Percentiles rank a stretch among this genome's conserved stretches.
Conservation (phyloP, 306 rosid species). For the Cucumis cinereus region DNA sequence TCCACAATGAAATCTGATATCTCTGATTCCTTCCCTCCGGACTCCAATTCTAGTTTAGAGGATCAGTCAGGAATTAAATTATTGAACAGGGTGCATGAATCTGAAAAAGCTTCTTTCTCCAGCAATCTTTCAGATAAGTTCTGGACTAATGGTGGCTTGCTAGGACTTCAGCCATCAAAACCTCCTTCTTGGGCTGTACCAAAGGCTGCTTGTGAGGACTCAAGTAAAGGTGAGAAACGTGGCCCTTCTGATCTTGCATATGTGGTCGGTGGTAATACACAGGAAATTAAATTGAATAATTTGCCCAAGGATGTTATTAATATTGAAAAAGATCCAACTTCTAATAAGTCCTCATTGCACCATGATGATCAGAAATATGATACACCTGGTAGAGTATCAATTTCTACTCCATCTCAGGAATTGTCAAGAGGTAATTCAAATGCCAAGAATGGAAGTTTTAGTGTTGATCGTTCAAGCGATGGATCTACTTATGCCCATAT, state of each 20-base stretch:
- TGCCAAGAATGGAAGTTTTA: slow-evolving; percentile 11
- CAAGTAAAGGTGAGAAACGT: slow-evolving; percentile 20
- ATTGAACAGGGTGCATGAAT: slow-evolving; percentile 18
- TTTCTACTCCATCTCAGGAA: not conserved
- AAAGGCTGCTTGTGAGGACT: slow-evolving; percentile 27
- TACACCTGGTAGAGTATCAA: not conserved
- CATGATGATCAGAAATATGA: not conserved
- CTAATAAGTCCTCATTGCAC: not conserved
- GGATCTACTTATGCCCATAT: slow-evolving; percentile 18
- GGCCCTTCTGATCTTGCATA: slow-evolving; percentile 18
- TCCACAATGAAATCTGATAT: slow-evolving; percentile 24
- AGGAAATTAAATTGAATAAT: slow-evolving; percentile 14
- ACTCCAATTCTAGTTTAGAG: slow-evolving; percentile 20
- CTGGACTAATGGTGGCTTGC: slow-evolving; percentile 96
- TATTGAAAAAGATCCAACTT: slow-evolving; percentile 18
- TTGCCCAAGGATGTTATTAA: slow-evolving; percentile 17
- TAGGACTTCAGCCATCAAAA: slow-evolving; percentile 95
- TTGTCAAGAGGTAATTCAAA: slow-evolving; percentile 6
- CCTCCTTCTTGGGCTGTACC: slow-evolving; percentile 63
- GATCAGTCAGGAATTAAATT: slow-evolving; percentile 24
- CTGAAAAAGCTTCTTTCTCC: slow-evolving; percentile 36
- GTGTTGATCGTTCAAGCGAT: slow-evolving; percentile 16
- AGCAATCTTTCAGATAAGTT: slow-evolving; percentile 42
- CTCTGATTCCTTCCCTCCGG: slow-evolving; percentile 18
- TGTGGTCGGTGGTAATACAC: slow-evolving; percentile 22